Conservation (phyloP, 164 flowering plant species). For the Amborella trichopoda region DNA sequence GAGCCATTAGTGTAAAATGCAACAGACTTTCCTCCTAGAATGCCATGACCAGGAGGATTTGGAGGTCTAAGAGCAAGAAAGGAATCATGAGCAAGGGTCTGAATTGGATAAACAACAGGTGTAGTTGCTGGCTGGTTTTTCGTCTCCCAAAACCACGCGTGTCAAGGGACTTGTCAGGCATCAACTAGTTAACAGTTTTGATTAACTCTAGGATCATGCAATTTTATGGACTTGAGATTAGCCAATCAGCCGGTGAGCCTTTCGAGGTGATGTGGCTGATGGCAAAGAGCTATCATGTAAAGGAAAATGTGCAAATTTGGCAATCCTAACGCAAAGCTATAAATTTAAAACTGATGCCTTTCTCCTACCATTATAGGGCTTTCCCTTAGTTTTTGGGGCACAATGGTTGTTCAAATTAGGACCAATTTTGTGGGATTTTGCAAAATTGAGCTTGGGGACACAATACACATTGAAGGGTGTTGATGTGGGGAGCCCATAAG, state of each 20-base stretch:
- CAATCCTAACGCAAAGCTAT: neutral
- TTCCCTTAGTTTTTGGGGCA: neutral
- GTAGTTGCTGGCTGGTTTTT: conserved; percentile 1
- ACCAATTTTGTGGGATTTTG: too few species aligned
- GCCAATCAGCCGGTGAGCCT: neutral
- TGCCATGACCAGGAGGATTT: neutral
- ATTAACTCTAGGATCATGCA: neutral
- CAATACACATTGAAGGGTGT: neutral
- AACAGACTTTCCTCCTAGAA: neutral
- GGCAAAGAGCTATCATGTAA: neutral
- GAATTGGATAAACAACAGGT: neutral
- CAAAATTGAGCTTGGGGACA: neutral
- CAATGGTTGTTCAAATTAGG: conserved; percentile 1
- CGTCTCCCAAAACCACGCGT: neutral
- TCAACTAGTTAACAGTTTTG: neutral
- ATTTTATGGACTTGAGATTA: neutral
- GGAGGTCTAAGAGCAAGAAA: neutral
- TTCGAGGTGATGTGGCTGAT: neutral
- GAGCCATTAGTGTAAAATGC: neutral
- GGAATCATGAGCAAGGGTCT: neutral
- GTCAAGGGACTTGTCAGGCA: neutral
- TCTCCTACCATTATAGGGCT: neutral
- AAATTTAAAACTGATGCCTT: neutral
- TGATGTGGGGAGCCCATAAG: neutral
- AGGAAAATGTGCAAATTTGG: neutral